phyloP scores from a whole-genome alignment of 2,329 filamentous ascomycete species.

The Ilyonectria robusta region DNA sequence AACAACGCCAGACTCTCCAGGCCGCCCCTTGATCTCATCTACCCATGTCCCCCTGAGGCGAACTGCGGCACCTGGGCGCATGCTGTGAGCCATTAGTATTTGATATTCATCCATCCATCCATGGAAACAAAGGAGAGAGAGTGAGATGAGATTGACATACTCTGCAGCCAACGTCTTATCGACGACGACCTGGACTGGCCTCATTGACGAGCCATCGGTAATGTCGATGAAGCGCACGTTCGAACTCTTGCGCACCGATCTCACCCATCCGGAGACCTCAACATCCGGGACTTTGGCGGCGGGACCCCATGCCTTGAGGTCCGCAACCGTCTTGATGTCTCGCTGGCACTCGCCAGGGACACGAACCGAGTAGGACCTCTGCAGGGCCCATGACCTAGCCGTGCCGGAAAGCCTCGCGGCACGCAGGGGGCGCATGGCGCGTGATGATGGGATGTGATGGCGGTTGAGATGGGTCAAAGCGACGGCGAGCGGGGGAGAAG shows the following conservation, averaged over 20 bases:
- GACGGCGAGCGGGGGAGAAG: slow-evolving; percentile 1
- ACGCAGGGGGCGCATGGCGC: slow-evolving; percentile 43
- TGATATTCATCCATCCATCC: not conserved
- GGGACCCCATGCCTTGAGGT: slow-evolving; percentile 68
- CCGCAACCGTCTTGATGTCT: slow-evolving; percentile 64
- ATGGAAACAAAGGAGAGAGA: slow-evolving; percentile 6
- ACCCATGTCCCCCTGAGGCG: slow-evolving; percentile 83
- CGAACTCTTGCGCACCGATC: slow-evolving; percentile 90
- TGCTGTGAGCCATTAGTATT: slow-evolving; percentile 64
- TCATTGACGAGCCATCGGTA: slow-evolving; percentile 87
- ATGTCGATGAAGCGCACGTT: slow-evolving; percentile 85
- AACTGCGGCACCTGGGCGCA: slow-evolving; percentile 87
- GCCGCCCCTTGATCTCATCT: slow-evolving; percentile 37
- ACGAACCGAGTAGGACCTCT: slow-evolving; percentile 53
- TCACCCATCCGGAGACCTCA: slow-evolving; percentile 82
- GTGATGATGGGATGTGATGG: slow-evolving; percentile 21
- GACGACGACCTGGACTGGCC: slow-evolving; percentile 85
- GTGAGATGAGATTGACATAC: slow-evolving; percentile 64
- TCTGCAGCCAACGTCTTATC: slow-evolving; percentile 78
- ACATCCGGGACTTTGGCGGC: slow-evolving; percentile 62
- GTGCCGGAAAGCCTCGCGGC: slow-evolving; percentile 28
- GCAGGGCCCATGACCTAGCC: slow-evolving; percentile 16
- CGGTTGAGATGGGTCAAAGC: not conserved
- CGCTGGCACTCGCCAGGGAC: slow-evolving; percentile 46
- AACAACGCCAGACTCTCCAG: slow-evolving; percentile 4